Evolutionary conservation across 2,329 filamentous ascomycete genomes (phyloP).

Genomic region (Fusarium chlamydosporum): DNA sequence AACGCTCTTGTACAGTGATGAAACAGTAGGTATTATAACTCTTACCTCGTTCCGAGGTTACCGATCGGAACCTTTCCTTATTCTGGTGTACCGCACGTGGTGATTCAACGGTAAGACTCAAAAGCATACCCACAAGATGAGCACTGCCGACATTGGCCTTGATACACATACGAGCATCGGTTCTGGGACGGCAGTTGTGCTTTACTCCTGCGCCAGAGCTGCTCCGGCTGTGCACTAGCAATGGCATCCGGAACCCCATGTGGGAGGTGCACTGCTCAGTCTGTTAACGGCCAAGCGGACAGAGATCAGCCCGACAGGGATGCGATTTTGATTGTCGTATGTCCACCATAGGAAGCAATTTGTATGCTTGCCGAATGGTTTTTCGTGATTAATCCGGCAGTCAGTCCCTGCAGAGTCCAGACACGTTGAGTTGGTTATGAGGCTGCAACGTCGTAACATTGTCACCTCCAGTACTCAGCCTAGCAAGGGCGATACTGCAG

Average conservation of each 20-base stretch:
- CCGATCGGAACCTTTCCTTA: constrained; percentile 4
- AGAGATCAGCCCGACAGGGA: neutral
- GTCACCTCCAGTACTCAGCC: constrained; percentile 1
- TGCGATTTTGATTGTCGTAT: neutral
- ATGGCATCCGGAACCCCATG: neutral
- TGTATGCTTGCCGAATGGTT: constrained; percentile 6
- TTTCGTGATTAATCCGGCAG: neutral
- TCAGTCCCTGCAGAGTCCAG: neutral
- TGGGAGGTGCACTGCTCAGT: neutral
- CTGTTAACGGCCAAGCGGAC: neutral
- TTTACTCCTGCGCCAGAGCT: neutral
- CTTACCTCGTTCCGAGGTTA: constrained; percentile 18
- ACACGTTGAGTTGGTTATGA: constrained; percentile 3
- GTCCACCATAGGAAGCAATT: constrained; percentile 1
- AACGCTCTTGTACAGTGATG: neutral
- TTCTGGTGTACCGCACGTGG: constrained; percentile 15
- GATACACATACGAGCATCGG: constrained; percentile 3
- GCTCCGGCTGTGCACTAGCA: constrained; percentile 5
- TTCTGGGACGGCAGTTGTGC: constrained; percentile 9
- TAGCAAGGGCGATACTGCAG: neutral
- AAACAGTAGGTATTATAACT: constrained; percentile 8
- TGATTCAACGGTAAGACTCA: constrained; percentile 27
- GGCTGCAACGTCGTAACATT: constrained; percentile 9
- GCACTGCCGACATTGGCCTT: constrained; percentile 3
- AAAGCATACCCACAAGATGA: constrained; percentile 9